phyloP scores from a whole-genome alignment of 2,329 filamentous ascomycete genomes.

The Ceratocystis colombiana region DNA sequence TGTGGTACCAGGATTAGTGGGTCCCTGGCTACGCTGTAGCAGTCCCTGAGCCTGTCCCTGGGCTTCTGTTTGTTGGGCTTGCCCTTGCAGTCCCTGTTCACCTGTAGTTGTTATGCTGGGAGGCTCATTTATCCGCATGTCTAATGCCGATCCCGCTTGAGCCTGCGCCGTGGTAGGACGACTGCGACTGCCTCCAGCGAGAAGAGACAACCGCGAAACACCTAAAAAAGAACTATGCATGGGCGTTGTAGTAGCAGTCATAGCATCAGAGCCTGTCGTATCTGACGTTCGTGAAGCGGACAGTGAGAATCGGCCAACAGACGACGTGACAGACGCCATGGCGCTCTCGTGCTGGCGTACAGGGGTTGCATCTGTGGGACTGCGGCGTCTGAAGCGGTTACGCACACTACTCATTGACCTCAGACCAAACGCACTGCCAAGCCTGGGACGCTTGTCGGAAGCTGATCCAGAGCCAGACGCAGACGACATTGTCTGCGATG shows the following conservation, averaged over 20 bases:
- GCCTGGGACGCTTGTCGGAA: slow-evolving; percentile 12
- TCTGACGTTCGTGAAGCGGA: neutral
- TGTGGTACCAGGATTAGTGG: neutral
- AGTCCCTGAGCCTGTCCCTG: too few relatives aligned
- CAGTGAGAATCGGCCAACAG: slow-evolving; percentile 23
- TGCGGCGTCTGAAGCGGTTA: slow-evolving; percentile 24
- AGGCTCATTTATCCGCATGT: slow-evolving; percentile 9
- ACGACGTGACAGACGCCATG: slow-evolving; percentile 18
- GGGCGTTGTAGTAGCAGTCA: slow-evolving; percentile 7
- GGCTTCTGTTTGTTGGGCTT: neutral
- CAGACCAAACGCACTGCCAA: slow-evolving; percentile 17
- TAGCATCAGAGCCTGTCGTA: neutral
- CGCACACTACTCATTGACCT: slow-evolving; percentile 18
- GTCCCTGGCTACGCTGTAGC: neutral
- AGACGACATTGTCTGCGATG: slow-evolving; percentile 10
- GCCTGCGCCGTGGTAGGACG: slow-evolving; percentile 14
- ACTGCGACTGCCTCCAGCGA: slow-evolving; percentile 21
- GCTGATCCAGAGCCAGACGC: neutral
- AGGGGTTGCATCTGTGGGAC: slow-evolving; percentile 15
- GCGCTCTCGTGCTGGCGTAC: slow-evolving; percentile 17
- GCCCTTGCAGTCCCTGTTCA: neutral
- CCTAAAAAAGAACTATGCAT: slow-evolving; percentile 25
- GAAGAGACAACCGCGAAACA: slow-evolving; percentile 23
- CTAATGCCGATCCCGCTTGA: slow-evolving; percentile 6
- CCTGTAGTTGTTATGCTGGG: neutral